A percentile compares a stretch with the other conserved stretches of the same genome.
Conservation (phyloP, 2,329 filamentous ascomycete genomes). For the Aspergillus bombycis region DNA sequence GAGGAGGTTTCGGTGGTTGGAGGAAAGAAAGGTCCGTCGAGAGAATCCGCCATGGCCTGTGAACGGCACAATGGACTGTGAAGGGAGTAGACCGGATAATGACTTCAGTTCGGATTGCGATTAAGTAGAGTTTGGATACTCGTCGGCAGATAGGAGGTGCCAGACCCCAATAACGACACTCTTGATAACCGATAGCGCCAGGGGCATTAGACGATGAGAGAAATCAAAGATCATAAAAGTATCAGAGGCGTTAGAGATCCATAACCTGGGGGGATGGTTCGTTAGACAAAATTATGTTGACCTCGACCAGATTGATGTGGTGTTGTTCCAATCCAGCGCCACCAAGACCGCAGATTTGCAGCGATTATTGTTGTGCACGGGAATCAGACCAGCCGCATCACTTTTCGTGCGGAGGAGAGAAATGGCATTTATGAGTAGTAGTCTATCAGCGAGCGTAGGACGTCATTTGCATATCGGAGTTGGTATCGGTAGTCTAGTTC, state of each 20-base stretch:
- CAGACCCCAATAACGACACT: slow-evolving; percentile 15
- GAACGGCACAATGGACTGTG: background rate
- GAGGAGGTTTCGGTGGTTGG: slow-evolving; percentile 32
- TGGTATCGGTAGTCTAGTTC: background rate
- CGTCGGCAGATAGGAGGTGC: slow-evolving; percentile 11
- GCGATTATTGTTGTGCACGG: background rate
- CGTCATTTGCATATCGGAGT: background rate
- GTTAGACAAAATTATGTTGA: background rate
- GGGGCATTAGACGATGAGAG: background rate
- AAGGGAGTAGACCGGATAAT: background rate
- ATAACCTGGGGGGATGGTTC: background rate
- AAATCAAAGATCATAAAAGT: background rate
- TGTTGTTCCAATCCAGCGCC: background rate
- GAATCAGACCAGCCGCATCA: background rate
- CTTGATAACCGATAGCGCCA: background rate
- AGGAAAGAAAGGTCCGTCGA: slow-evolving; percentile 60
- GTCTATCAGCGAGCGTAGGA: background rate
- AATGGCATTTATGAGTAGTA: background rate
- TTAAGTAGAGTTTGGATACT: background rate
- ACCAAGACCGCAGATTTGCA: background rate
- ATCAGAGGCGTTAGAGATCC: background rate
- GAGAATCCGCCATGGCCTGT: slow-evolving; percentile 51
- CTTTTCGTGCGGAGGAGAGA: background rate
- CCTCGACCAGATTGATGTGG: background rate
- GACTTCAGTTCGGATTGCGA: background rate